Evolutionary conservation across 352 stramenopile genomes (phyloP).

Genomic region (Pythium biforme): DNA sequence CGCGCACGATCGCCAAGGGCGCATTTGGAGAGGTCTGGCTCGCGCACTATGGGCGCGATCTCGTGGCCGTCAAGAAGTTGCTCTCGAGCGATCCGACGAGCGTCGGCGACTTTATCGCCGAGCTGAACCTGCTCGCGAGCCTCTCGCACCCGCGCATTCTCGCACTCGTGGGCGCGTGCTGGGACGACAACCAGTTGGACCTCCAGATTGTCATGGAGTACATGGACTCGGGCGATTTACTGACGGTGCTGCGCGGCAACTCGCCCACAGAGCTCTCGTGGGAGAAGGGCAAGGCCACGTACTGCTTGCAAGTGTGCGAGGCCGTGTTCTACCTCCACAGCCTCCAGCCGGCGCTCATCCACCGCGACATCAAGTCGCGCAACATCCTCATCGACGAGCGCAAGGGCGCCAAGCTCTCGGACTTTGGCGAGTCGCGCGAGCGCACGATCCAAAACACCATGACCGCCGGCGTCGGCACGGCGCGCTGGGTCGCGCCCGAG

Average conservation of each 20-base stretch:
- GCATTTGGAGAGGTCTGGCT: slow-evolving; percentile 84
- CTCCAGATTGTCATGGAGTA: slow-evolving; percentile 74
- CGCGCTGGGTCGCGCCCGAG: slow-evolving; percentile 73
- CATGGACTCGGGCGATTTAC: slow-evolving; percentile 39
- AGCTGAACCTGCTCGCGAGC: slow-evolving; percentile 80
- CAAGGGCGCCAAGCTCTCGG: slow-evolving; percentile 73
- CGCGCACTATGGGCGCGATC: slow-evolving; percentile 55
- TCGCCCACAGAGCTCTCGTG: slow-evolving; percentile 16
- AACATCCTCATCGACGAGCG: slow-evolving; percentile 86
- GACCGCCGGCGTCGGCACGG: slow-evolving; percentile 70
- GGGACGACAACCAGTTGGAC: slow-evolving; percentile 64
- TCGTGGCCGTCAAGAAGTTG: slow-evolving; percentile 85
- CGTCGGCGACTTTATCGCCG: slow-evolving; percentile 66
- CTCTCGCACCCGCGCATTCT: slow-evolving; percentile 79
- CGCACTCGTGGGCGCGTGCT: slow-evolving; percentile 66
- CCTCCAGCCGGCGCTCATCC: slow-evolving; percentile 84
- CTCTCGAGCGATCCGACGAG: slow-evolving; percentile 50
- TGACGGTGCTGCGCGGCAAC: slow-evolving; percentile 24
- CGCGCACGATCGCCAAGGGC: slow-evolving; percentile 73
- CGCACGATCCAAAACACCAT: slow-evolving; percentile 74
- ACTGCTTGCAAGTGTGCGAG: slow-evolving; percentile 78
- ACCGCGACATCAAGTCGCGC: slow-evolving; percentile 91
- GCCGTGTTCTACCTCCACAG: slow-evolving; percentile 89
- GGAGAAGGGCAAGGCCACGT: slow-evolving; percentile 55
- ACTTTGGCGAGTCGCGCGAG: slow-evolving; percentile 76